Evolutionary conservation across 1,284 basidiomycete genomes (phyloP).

Genomic region (Moesziomyces sp.): DNA sequence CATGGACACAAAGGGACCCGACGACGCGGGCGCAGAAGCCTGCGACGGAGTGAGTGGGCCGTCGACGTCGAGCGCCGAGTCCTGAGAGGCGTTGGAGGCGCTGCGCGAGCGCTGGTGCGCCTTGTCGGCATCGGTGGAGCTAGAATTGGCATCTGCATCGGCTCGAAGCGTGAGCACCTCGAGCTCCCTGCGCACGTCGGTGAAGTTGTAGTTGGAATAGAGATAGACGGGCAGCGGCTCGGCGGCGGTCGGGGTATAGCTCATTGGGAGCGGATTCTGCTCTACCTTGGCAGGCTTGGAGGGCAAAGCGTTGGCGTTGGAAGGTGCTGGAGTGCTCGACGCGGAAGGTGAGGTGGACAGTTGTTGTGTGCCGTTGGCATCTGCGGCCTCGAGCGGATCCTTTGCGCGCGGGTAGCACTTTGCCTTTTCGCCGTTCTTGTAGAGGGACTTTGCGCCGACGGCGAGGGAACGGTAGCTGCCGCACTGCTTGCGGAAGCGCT

Average conservation of each 20-base stretch:
- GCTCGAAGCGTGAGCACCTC: constrained; percentile 45
- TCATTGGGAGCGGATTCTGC: constrained; percentile 50
- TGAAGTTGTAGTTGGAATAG: constrained; percentile 65
- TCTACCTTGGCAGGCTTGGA: constrained; percentile 18
- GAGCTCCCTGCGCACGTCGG: constrained; percentile 62
- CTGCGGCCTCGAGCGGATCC: constrained; percentile 23
- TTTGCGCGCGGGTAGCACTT: constrained; percentile 53
- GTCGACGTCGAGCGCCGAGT: constrained; percentile 38
- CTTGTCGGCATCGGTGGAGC: background rate
- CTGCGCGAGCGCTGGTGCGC: constrained; percentile 20
- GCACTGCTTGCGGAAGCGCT: constrained; percentile 56
- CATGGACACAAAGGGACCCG: constrained; percentile 32
- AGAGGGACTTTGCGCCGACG: constrained; percentile 34
- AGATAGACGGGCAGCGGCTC: constrained; percentile 51
- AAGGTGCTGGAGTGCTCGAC: background rate
- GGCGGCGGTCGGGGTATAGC: constrained; percentile 12
- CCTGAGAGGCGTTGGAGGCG: constrained; percentile 34
- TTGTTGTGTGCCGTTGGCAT: background rate
- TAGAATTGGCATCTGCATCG: constrained; percentile 1
- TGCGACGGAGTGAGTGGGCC: constrained; percentile 32
- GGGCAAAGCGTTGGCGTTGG: constrained; percentile 3
- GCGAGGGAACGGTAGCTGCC: constrained; percentile 60
- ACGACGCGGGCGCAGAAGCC: constrained; percentile 5
- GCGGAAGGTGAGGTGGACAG: background rate
- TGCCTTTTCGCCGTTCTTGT: constrained; percentile 47